phyloP scores from a whole-genome alignment of 805 yeast species.

The Zygosaccharomyces bisporus region DNA sequence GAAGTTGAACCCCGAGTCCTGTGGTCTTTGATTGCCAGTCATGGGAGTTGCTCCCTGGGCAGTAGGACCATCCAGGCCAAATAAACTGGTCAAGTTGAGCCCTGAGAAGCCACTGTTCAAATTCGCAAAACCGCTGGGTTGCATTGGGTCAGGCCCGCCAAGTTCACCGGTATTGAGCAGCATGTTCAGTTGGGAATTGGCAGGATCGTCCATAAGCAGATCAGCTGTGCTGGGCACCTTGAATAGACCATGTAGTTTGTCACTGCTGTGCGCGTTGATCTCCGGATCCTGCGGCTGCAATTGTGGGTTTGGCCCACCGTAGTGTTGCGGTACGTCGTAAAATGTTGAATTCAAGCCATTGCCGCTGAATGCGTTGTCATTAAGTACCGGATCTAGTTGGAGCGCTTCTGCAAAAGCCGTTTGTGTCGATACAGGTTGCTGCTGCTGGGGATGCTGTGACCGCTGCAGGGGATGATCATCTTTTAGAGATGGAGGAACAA shows the following conservation, averaged over 20 bases:
- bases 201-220: slow-evolving; percentile 23
- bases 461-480: background rate
- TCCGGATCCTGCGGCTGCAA: background rate
- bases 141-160: slow-evolving; percentile 1
- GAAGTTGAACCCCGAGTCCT: slow-evolving; percentile 45
- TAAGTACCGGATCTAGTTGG: slow-evolving; percentile 33
- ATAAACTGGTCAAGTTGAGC: slow-evolving; percentile 5
- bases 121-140: background rate
- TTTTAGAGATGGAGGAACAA: background rate
- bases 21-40: background rate
- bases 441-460: background rate
- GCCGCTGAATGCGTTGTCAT: slow-evolving; percentile 26
- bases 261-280: background rate
- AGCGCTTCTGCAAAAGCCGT: slow-evolving; percentile 31
- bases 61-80: slow-evolving; percentile 2
- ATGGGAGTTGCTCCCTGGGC: background rate
- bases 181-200: slow-evolving; percentile 20
- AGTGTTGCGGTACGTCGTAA: background rate
- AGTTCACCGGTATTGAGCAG: slow-evolving; percentile 5
- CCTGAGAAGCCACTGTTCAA: slow-evolving; percentile 5
- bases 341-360: slow-evolving; percentile 12
- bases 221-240: slow-evolving; percentile 30
- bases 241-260: slow-evolving; percentile 23
- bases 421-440: slow-evolving; percentile 17
- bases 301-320: background rate